Percentiles rank a stretch among this genome's conserved stretches.
These are phyloP conservation scores for Pezicula rhizophila DNA, from an alignment of 2,329 filamentous ascomycete species.

Conservation along the genomic window DNA sequence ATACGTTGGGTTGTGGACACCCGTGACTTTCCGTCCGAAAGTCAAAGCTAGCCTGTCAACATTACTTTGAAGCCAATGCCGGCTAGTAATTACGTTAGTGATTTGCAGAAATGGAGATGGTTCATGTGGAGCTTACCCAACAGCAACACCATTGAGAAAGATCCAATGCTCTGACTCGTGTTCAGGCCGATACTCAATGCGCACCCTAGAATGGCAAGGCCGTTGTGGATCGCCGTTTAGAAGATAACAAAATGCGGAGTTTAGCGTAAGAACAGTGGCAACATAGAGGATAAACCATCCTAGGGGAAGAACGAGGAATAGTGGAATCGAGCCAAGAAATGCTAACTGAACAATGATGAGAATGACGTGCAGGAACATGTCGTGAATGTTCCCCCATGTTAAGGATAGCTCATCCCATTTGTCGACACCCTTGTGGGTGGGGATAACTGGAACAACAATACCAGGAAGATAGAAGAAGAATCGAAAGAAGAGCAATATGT, in stretches of 20 bases:
- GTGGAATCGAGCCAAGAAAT: slow-evolving; percentile 34
- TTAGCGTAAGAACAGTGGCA: slow-evolving; percentile 45
- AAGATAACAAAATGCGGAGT: slow-evolving; percentile 39
- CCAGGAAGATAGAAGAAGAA: too few relatives aligned
- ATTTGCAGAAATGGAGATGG: neutral
- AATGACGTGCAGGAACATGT: slow-evolving; percentile 48
- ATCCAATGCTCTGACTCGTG: slow-evolving; percentile 49
- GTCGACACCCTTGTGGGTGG: too few relatives aligned
- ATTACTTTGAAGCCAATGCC: slow-evolving; percentile 62
- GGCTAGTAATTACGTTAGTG: slow-evolving; percentile 26
- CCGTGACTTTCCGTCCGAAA: slow-evolving; percentile 62
- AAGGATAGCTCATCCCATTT: slow-evolving; percentile 53
- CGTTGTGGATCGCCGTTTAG: slow-evolving; percentile 37
- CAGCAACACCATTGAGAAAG: slow-evolving; percentile 68
- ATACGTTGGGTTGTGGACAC: slow-evolving; percentile 69
- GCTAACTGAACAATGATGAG: slow-evolving; percentile 50
- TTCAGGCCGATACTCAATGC: too few relatives aligned
- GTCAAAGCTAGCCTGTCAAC: slow-evolving; percentile 63
- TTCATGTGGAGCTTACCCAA: slow-evolving; percentile 36
- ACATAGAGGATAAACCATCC: slow-evolving; percentile 21
- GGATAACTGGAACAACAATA: too few relatives aligned
- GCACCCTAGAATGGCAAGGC: too few relatives aligned
- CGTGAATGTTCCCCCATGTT: slow-evolving; percentile 48
- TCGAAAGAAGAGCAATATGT: too few relatives aligned
- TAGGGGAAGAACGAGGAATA: slow-evolving; percentile 3